A percentile compares a stretch with the other conserved stretches of the same genome.
phyloP scores from a whole-genome alignment of 176 grass and related monocot genomes.

The Cocos nucifera region DNA sequence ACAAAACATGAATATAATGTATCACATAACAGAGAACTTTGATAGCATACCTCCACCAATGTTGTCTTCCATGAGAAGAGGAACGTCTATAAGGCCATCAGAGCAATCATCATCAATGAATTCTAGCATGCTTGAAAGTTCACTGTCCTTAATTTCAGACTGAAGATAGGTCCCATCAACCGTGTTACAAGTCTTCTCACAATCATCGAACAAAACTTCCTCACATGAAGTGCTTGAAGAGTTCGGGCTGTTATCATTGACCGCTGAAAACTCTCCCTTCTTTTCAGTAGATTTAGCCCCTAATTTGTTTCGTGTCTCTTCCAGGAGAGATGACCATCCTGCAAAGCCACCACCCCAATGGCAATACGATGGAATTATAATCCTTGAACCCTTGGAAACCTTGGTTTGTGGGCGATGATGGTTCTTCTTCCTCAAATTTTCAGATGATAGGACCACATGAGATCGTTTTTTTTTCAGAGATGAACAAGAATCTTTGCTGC shows the following conservation, averaged over 20 bases:
- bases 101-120: conserved; percentile 43
- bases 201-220: conserved; percentile 39
- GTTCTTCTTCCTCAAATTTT: conserved; percentile 76
- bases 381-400: conserved; percentile 51
- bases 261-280: conserved; percentile 21
- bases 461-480: conserved; percentile 71
- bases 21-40: neutral
- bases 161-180: conserved; percentile 15
- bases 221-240: conserved; percentile 60
- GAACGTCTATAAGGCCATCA: conserved; percentile 48
- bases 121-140: conserved; percentile 23
- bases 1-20: no score
- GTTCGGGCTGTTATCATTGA: conserved; percentile 31
- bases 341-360: conserved; percentile 31
- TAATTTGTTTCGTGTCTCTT: conserved; percentile 19
- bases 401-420: conserved; percentile 48
- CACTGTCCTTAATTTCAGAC: conserved; percentile 30
- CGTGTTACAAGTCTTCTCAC: conserved; percentile 23
- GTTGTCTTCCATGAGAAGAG: conserved; percentile 36
- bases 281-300: conserved; percentile 24
- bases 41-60: conserved; percentile 47
- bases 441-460: conserved; percentile 60
- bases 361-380: conserved; percentile 63
- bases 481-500: conserved; percentile 37
- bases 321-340: conserved; percentile 32